Conservation (phyloP, 306 rosid genomes). For the Cicer cuneatum region DNA sequence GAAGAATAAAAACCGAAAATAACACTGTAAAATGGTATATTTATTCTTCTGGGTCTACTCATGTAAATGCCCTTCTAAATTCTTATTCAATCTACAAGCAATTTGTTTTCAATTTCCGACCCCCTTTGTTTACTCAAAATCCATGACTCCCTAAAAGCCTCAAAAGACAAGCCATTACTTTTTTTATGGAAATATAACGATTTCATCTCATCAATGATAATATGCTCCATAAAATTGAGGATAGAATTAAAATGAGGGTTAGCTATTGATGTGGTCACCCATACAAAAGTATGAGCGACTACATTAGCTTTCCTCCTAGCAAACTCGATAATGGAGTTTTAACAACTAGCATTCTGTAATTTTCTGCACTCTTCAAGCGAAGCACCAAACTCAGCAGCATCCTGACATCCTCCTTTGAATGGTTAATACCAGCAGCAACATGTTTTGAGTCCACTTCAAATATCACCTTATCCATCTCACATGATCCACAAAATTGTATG, state of each 20-base stretch:
- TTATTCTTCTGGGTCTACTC: conserved; percentile 14
- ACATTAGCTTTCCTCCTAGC: neutral
- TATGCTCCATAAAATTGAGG: neutral
- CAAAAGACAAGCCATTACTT: conserved; percentile 14
- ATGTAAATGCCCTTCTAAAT: conserved; percentile 13
- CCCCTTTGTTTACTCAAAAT: conserved; percentile 25
- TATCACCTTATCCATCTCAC: neutral
- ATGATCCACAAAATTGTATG: neutral
- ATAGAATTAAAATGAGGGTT: neutral
- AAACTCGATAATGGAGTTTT: neutral
- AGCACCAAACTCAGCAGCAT: neutral
- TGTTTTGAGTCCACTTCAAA: neutral
- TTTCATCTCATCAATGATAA: neutral
- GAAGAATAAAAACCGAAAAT: conserved; percentile 31
- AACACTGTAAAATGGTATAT: neutral
- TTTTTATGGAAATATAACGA: neutral
- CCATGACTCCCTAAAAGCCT: conserved; percentile 15
- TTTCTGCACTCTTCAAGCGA: neutral
- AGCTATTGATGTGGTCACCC: neutral
- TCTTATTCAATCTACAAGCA: conserved; percentile 28
- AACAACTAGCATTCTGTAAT: neutral
- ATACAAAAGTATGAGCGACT: neutral
- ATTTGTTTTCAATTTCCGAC: neutral
- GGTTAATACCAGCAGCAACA: neutral
- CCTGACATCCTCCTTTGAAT: neutral